Base-by-base conservation (phyloP, 2,329 filamentous ascomycete genomes). In the Colletotrichum neosansevieriae region DNA sequence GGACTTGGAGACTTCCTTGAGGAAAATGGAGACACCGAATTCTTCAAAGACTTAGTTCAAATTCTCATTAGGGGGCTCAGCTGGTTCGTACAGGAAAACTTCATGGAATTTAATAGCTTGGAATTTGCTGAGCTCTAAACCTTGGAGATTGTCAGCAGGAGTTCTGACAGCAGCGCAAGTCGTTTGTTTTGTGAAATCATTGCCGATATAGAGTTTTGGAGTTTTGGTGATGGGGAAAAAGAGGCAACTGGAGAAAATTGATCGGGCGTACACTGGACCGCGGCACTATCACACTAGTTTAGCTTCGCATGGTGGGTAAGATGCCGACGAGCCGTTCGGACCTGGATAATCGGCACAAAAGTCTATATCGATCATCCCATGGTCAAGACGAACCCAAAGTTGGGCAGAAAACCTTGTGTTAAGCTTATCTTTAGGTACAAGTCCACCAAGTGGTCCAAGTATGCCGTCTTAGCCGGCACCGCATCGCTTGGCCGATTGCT, bases 1-100 rank as follows among this genome's bases (percentile, higher is more conserved):
- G 61, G 78, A 79, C 69, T 77, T 88, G 0, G 79, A 79, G 68
- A 77, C 73, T 10, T 88, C 78, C 71, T 68, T 82, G 15, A 42
- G 34, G 1, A 64, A 19, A 9, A 65, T 59, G 47, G 21, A 65
- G 9, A 64, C 13, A 6, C 60, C 60, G 1, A n/a, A 7, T 19
- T 3, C 12, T 1, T 44, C 21, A 10, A 12, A 42, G 3, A 13
- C 6, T 6, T 60, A 29, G 17, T 6, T 12, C 6, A 50, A 1
- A 4, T 13, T 32, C 1, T 50, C 4, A 50, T 38, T 15, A 1
- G 36, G 36, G 7, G 29, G 29, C 7, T 29, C 7, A 29, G 24
- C 7, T 29, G 1, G 2, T 29, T 29, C 29, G 2, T 9, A 29
- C 1, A 6, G 1, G 6, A 29, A 9, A 29, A 29, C n/a, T 29